These are phyloP conservation scores for Colletotrichum sojae DNA, from an alignment of 2,329 filamentous ascomycete species.

Conservation along the genomic window DNA sequence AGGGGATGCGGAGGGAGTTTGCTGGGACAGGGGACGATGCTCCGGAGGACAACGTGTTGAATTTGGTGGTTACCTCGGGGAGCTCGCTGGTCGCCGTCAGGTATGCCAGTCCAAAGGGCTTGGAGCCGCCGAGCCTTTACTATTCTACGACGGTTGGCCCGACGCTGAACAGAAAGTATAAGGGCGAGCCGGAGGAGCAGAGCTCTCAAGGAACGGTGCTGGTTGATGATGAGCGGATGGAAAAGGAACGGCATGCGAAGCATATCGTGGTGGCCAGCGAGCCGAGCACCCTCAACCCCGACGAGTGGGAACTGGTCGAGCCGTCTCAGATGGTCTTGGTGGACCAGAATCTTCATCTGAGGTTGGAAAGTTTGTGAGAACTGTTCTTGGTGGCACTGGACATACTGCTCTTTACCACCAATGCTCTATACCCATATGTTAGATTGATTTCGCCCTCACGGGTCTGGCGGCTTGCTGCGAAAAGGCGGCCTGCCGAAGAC, in stretches of 20 bases:
- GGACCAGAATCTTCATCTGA: background rate
- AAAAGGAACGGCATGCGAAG: constrained; percentile 18
- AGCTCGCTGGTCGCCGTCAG: constrained; percentile 29
- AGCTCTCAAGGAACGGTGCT: background rate
- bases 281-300: constrained; percentile 24
- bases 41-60: constrained; percentile 7
- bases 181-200: constrained; percentile 17
- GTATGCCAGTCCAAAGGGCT: constrained; percentile 16
- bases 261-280: constrained; percentile 34
- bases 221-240: background rate
- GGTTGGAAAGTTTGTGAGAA: too few relatives aligned
- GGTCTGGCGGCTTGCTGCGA: too few relatives aligned
- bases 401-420: too few relatives aligned
- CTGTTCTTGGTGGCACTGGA: too few relatives aligned
- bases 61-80: constrained; percentile 17
- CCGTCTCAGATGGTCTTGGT: constrained; percentile 32
- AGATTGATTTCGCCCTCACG: too few relatives aligned
- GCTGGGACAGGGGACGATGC: background rate
- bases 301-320: constrained; percentile 30
- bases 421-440: too few relatives aligned
- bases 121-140: constrained; percentile 31
- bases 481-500: too few relatives aligned
- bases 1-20: constrained; percentile 30
- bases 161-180: constrained; percentile 33
- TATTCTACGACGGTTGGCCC: constrained; percentile 25